Conservation (phyloP, 176 grass and related monocot species). For the Cenchrus fungigraminus region DNA sequence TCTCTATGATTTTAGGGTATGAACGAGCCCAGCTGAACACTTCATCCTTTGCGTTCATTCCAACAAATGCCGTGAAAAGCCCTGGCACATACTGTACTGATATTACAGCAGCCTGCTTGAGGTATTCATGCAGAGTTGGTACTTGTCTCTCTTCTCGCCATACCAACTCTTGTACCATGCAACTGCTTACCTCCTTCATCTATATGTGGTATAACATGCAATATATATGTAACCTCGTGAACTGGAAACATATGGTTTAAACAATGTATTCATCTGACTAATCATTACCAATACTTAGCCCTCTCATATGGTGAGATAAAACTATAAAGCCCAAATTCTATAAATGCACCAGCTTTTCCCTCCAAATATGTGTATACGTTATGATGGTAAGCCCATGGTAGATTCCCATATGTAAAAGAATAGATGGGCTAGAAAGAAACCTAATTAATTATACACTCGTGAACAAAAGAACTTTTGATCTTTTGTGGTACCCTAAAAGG, state of each 20-base stretch:
- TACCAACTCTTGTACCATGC: neutral
- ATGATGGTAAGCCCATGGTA: neutral
- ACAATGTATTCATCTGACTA: no score
- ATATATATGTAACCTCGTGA: neutral
- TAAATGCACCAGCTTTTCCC: neutral
- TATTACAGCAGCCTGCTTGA: neutral
- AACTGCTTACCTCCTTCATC: neutral
- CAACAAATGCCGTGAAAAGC: neutral
- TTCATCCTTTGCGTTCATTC: neutral
- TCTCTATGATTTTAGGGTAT: conserved; percentile 2
- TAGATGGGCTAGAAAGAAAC: neutral
- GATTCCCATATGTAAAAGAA: neutral
- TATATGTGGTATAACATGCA: neutral
- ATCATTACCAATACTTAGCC: no score
- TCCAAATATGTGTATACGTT: neutral
- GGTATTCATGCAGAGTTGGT: neutral
- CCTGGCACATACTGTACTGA: neutral
- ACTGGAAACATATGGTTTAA: neutral
- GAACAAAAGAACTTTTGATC: neutral
- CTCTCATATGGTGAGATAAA: no score
- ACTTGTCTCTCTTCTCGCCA: neutral
- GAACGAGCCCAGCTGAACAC: neutral
- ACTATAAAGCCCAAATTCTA: no score
- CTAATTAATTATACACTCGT: neutral
- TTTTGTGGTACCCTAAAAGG: conserved; percentile 1